These are phyloP conservation scores for Primulina eburnea DNA, from an alignment of 257 asterid species.

Conservation along the genomic window DNA sequence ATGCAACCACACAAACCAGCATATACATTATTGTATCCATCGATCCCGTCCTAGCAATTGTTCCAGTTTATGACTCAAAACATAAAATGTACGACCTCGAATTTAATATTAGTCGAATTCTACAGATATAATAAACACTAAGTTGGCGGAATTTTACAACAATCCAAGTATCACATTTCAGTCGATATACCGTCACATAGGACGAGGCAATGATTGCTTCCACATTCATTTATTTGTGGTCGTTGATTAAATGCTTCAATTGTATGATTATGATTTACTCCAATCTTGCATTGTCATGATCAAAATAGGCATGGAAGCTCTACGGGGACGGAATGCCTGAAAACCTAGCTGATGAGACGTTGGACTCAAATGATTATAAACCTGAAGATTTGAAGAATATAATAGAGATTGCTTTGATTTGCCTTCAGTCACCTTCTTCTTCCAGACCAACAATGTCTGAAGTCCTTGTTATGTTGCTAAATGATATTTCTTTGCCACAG, in stretches of 20 bases:
- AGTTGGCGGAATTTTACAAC: neutral
- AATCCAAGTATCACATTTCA: neutral
- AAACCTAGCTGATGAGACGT: slow-evolving; percentile 53
- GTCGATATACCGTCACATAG: no score
- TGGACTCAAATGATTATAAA: slow-evolving; percentile 44
- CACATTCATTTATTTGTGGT: no score
- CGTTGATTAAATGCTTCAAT: no score
- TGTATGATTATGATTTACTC: neutral
- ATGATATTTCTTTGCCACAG: slow-evolving; percentile 31
- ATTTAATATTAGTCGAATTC: no score
- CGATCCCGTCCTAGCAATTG: no score
- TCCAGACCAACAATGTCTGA: slow-evolving; percentile 81
- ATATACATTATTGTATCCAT: no score
- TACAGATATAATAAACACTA: no score
- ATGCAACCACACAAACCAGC: no score
- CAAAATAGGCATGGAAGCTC: slow-evolving; percentile 68
- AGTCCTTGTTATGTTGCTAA: slow-evolving; percentile 58
- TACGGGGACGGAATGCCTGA: slow-evolving; percentile 49
- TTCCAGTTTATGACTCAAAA: no score
- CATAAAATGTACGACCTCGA: no score
- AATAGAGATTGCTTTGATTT: slow-evolving; percentile 58
- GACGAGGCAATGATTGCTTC: no score
- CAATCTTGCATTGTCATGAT: neutral
- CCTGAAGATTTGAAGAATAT: slow-evolving; percentile 57
- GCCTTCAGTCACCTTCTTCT: slow-evolving; percentile 75